Evolutionary conservation across 1,284 basidiomycete genomes (phyloP).

Genomic region (Ceratobasidium sp.): DNA sequence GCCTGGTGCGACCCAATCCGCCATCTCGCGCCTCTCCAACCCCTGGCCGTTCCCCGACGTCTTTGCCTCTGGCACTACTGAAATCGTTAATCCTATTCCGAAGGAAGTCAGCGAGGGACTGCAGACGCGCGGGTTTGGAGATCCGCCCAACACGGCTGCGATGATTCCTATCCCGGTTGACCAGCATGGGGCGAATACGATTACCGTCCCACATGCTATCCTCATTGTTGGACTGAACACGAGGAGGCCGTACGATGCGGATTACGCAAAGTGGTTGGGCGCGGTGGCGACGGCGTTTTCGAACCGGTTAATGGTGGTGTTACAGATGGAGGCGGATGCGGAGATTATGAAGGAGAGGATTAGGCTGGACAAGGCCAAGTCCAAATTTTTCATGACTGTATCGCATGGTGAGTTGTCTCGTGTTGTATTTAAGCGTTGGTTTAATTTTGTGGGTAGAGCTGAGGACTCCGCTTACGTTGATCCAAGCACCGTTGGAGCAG

Average conservation of each 20-base stretch:
- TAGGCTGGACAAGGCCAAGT: too few species aligned
- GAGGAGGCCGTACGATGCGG: slow-evolving; percentile 38
- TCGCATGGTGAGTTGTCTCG: not conserved
- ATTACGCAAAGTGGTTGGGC: slow-evolving; percentile 41
- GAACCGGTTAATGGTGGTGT: slow-evolving; percentile 32
- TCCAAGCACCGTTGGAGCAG: slow-evolving; percentile 48
- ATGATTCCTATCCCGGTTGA: not conserved
- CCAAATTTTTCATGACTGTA: not conserved
- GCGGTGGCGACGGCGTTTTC: slow-evolving; percentile 20
- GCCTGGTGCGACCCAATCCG: not conserved
- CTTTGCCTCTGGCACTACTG: not conserved
- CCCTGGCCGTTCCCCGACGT: slow-evolving; percentile 4
- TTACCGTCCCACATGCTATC: not conserved
- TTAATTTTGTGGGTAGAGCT: slow-evolving; percentile 46
- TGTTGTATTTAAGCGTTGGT: not conserved
- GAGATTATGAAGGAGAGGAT: slow-evolving; percentile 13
- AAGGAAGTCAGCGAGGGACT: not conserved
- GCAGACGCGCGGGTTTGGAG: slow-evolving; percentile 22
- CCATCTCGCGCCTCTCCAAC: too few species aligned
- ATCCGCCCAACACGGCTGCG: slow-evolving; percentile 21
- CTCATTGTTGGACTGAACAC: slow-evolving; percentile 42
- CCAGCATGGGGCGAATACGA: not conserved
- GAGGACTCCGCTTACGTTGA: slow-evolving; percentile 52
- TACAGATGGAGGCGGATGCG: slow-evolving; percentile 28
- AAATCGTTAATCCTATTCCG: slow-evolving; percentile 11